Evolutionary conservation across 2,329 filamentous ascomycete species (phyloP).

Genomic region (Aureobasidium sp.): DNA sequence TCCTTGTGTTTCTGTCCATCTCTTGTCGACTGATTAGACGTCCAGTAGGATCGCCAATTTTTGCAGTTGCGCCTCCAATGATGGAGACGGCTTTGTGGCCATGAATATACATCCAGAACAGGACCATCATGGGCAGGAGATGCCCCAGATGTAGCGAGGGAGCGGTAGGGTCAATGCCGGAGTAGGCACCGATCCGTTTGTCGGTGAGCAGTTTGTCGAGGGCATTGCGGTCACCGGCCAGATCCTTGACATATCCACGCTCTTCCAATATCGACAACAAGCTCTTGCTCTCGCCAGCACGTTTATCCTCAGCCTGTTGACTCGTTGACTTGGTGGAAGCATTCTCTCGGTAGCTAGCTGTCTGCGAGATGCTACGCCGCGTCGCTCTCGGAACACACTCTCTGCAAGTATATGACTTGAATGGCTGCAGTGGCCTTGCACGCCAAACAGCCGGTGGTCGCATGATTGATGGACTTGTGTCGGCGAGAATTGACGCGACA

Average conservation of each 20-base stretch:
- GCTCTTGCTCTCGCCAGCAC: background rate
- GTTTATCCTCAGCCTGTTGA: background rate
- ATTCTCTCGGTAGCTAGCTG: background rate
- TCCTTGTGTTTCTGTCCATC: conserved; percentile 44
- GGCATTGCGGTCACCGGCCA: conserved; percentile 50
- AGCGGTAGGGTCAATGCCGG: conserved; percentile 75
- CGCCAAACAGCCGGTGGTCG: background rate
- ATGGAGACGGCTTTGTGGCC: conserved; percentile 61
- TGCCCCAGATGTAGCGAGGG: conserved; percentile 74
- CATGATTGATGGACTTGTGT: background rate
- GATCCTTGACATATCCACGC: conserved; percentile 64
- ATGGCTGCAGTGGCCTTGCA: background rate
- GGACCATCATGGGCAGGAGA: conserved; percentile 69
- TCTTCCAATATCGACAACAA: conserved; percentile 49
- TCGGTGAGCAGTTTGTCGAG: conserved; percentile 57
- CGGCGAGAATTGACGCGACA: background rate
- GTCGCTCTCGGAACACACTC: background rate
- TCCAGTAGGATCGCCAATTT: conserved; percentile 70
- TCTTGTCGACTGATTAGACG: conserved; percentile 54
- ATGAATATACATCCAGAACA: conserved; percentile 77
- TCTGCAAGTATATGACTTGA: background rate
- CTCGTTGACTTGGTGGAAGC: background rate
- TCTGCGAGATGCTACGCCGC: background rate
- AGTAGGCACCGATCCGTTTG: conserved; percentile 65
- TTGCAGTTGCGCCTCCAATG: conserved; percentile 65